Base-by-base conservation (phyloP, 805 yeast genomes). In the Candida sithepensis region DNA sequence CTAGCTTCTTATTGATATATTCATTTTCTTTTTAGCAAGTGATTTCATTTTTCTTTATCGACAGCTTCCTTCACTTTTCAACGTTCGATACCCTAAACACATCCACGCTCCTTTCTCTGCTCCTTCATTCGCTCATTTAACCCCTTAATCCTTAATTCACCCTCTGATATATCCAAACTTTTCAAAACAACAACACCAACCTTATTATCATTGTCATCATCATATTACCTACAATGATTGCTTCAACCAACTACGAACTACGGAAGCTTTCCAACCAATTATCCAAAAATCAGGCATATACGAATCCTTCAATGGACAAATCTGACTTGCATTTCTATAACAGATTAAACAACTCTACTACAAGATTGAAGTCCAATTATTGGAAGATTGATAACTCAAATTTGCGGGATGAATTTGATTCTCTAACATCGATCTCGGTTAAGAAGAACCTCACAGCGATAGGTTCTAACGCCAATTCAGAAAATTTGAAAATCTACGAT, bases 401-500 rank as follows among this genome's bases (percentile, higher is more conserved):
- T n/a, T 33, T 47, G 3, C 39, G 32, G 23, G 54, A 52, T 41
- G 48, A 45, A 7, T 51, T 44, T 30, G 52, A 53, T 21, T 45
- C 51, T 4, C 46, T 80, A 36, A 78, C 81, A 0, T 68, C 80
- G 2, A 57, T 81, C 48, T 57, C 72, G 10, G 59, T 59, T 12
- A 65, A 64, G 41, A 53, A 51, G 2, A 60, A 59, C 22, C 66
- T 72, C 13, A 54, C 82, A 34, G 84, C 85, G 2, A 70, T 82
- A 18, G 72, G 83, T 2, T 74, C 81, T 39, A 84, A 77, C 16
- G 65, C 70, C 44, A 30, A 46, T 2, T 61, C 61, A 3, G 69
- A 73, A 40, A 82, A 81, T 53, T 65, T 82, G 42, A 78, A 71
- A 52, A 72, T 82, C 36, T 82, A 78, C 56, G 73, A 73, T 42